Evolutionary conservation across 2,329 filamentous ascomycete genomes (phyloP).

Genomic region (Onygena corvina): DNA sequence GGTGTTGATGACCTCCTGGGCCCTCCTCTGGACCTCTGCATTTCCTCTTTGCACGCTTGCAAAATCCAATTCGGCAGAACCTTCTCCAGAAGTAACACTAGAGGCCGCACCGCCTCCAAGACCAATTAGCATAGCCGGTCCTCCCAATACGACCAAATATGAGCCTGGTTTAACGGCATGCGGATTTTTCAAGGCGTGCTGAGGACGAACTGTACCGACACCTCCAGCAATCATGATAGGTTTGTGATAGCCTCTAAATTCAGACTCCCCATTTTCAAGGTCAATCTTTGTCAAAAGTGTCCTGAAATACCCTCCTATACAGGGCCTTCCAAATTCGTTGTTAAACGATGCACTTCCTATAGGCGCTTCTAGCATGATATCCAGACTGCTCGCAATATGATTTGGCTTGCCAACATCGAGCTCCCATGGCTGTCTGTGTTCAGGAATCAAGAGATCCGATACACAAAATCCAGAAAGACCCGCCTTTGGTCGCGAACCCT

Average conservation of each 20-base stretch:
- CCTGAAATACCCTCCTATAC: slow-evolving; percentile 78
- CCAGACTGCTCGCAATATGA: slow-evolving; percentile 85
- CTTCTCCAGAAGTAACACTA: slow-evolving; percentile 75
- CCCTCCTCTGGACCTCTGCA: slow-evolving; percentile 86
- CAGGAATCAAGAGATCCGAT: slow-evolving; percentile 84
- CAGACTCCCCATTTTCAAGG: slow-evolving; percentile 48
- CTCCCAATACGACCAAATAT: slow-evolving; percentile 82
- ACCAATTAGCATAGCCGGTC: slow-evolving; percentile 94
- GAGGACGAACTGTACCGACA: slow-evolving; percentile 79
- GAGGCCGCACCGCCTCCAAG: slow-evolving; percentile 92
- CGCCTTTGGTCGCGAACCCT: slow-evolving; percentile 85
- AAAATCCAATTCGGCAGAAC: slow-evolving; percentile 86
- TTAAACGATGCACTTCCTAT: slow-evolving; percentile 94
- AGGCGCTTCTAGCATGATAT: slow-evolving; percentile 96
- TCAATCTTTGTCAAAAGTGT: slow-evolving; percentile 65
- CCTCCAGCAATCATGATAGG: slow-evolving; percentile 98
- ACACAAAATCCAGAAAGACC: slow-evolving; percentile 89
- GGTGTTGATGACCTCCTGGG: slow-evolving; percentile 95
- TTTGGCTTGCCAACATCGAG: slow-evolving; percentile 75
- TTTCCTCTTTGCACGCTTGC: slow-evolving; percentile 95
- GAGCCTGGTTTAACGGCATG: slow-evolving; percentile 73
- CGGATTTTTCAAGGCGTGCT: slow-evolving; percentile 77
- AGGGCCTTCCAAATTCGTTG: slow-evolving; percentile 92
- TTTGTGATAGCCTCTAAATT: slow-evolving; percentile 89
- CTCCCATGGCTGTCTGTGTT: slow-evolving; percentile 75